Evolutionary conservation across 257 asterid species (phyloP).

Genomic region (Petunia axillaris): DNA sequence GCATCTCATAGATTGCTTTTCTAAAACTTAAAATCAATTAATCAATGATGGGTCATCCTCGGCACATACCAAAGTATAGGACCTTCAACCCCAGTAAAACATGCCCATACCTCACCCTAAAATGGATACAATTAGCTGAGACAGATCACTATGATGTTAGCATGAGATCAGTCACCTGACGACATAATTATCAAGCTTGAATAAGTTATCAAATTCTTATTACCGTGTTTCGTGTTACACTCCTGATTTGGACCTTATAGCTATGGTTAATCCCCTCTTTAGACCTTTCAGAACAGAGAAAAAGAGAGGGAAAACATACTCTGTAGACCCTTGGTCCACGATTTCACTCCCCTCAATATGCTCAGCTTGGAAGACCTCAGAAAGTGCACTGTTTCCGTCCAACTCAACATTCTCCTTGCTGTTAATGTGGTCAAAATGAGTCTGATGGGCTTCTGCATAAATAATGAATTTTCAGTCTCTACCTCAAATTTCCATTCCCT

Average conservation of each 20-base stretch:
- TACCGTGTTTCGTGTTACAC: background rate
- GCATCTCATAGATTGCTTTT: background rate
- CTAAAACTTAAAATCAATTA: background rate
- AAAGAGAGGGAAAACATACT: slow-evolving; percentile 38
- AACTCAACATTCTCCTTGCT: slow-evolving; percentile 30
- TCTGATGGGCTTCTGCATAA: slow-evolving; percentile 43
- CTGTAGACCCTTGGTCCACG: slow-evolving; percentile 39
- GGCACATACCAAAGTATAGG: background rate
- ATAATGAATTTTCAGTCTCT: slow-evolving; percentile 15
- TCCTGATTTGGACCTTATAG: slow-evolving; percentile 5
- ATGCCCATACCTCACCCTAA: slow-evolving; percentile 10
- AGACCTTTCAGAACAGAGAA: background rate
- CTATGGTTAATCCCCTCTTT: slow-evolving; percentile 16
- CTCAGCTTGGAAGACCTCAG: slow-evolving; percentile 48
- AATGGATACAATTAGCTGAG: slow-evolving; percentile 8
- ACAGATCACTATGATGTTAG: background rate
- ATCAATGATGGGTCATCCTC: background rate
- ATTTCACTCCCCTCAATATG: slow-evolving; percentile 39
- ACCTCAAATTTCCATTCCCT: background rate
- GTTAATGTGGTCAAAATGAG: slow-evolving; percentile 28
- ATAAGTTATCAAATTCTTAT: background rate
- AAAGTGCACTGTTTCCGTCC: slow-evolving; percentile 42
- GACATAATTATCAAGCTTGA: slow-evolving; percentile 17
- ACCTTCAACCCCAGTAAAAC: slow-evolving; percentile 18
- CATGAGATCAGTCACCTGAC: background rate